A percentile compares a stretch with the other conserved stretches of the same genome.
These are phyloP conservation scores for Yamadazyma epiphylla DNA, from an alignment of 1,139 yeast genomes.

Conservation along the genomic window DNA sequence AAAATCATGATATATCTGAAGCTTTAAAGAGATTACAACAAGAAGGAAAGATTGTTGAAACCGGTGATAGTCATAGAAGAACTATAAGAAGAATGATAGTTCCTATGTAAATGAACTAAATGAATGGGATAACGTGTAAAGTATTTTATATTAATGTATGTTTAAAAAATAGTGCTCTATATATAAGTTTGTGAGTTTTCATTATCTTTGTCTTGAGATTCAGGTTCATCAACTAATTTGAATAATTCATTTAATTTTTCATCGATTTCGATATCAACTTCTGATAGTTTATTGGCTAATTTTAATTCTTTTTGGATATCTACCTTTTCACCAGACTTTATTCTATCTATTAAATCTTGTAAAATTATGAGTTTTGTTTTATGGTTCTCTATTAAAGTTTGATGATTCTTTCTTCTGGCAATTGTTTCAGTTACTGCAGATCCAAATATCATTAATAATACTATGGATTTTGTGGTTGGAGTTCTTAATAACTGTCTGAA, in stretches of 20 bases:
- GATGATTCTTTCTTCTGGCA: constrained; percentile 31
- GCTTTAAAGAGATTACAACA: constrained; percentile 66
- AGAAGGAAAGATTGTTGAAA: constrained; percentile 69
- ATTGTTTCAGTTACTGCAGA: constrained; percentile 38
- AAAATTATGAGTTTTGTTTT: constrained; percentile 28
- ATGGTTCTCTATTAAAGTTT: constrained; percentile 26
- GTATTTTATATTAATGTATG: constrained; percentile 3
- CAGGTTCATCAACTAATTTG: constrained; percentile 25
- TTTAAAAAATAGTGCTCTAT: constrained; percentile 1
- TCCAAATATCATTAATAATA: constrained; percentile 37
- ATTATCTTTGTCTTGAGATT: constrained; percentile 2
- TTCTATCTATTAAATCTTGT: constrained; percentile 25
- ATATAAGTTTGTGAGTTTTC: constrained; percentile 2
- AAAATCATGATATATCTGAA: constrained; percentile 65
- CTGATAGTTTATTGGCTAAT: constrained; percentile 35
- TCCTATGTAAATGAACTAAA: constrained; percentile 7
- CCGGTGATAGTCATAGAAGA: constrained; percentile 74
- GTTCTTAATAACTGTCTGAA: constrained; percentile 20
- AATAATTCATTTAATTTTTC: constrained; percentile 35
- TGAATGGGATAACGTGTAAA: constrained; percentile 3
- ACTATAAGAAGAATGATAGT: constrained; percentile 51
- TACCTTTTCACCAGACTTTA: constrained; percentile 28
- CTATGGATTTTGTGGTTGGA: constrained; percentile 36
- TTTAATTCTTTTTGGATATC: constrained; percentile 37
- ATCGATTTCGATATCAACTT: constrained; percentile 38